Base-by-base conservation (phyloP, 495 filamentous ascomycete species). In the Xylaria bambusicola region DNA sequence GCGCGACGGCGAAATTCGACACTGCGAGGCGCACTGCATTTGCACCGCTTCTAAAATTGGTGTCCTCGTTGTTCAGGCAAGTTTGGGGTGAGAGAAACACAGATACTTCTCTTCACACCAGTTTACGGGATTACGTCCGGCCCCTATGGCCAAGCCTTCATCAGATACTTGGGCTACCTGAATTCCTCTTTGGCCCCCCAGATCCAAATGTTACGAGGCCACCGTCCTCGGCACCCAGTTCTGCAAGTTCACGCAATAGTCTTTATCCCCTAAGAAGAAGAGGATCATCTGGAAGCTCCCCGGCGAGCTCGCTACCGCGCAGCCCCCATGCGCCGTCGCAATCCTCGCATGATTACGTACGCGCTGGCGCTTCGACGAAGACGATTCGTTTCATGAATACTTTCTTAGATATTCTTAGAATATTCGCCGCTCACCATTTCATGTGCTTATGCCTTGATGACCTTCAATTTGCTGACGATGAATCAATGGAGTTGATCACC, bases 71-170 rank as follows among this genome's bases (percentile, higher is more conserved):
- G 5, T 89, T 97, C 61, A 88, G 91, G 49, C 92, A 97, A 64
- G 92, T 95, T 7, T 96, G 93, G 75, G 93, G 91, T 0, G 92
- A 97, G 68, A 87, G 86, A 52, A 89, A 96, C 72, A 88, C 93
- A 2, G 86, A 86, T 2, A 95, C 89, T 0, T 81, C 88, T 3
- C 94, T 95, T 64, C 92, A 97, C 60, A 82, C 88, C 54, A 80
- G 79, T 48, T 72, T 97, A 17, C 86, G 90, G 56, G 77, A 82
- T 20, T 89, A 88, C 53, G 81, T 93, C 46, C 84, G 85, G 17
- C 85, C 88, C 3, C 82, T 90, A 57, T 97, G 92, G 92, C 80
- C 86, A 6, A 82, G 86, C 45, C 80, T 96, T 36, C 87, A 92
- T 66, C 83, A 82, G 47, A 83, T 92, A 48, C 76, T 97, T 13